Base-by-base conservation (phyloP, 257 asterid genomes). In the Mentha longifolia region DNA sequence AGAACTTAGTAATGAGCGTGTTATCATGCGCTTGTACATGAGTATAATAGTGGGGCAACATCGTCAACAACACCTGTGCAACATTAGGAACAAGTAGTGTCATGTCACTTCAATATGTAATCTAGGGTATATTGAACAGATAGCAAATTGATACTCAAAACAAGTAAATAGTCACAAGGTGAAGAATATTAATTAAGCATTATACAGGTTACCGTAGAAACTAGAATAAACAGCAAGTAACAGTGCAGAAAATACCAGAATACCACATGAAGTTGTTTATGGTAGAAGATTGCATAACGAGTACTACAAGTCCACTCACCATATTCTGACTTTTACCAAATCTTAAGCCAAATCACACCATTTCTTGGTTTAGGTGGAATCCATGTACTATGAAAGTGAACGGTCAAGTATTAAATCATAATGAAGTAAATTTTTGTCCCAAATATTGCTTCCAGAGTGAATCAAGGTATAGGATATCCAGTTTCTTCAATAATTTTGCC, bases 1-100 rank as follows among this genome's bases (percentile, higher is more conserved):
- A 95, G 81, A 92, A 87, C 74, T 95, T 95, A 12, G 99, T 95
- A 71, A 95, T 88, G 61, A 95, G 98, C 19, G 99, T 95, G 83
- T 95, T 95, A 31, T 92, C 99, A 68, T 95, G 86, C 56, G 76
- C 84, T 80, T 79, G 81, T 16, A 95, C 99, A 79, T 95, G 98
- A 16, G 79, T 69, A 67, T 92, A 85, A 79, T 95, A 95, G 76
- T 81, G 77, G 35, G 97, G 99, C 69, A 95, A 87, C 99, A 95
- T 95, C 88, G 79, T 85, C 74, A 89, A 84, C 42, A 92, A 81
- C 77, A 75, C 92, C 99, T 95, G 71, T 14, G 59, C 65, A 63
- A 52, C 80, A 76, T 64, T 28, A 71, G 73, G 45, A 75, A 59
- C 49, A 75, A 61, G 67, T 41, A 55, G 62, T 66, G 47, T 35